A percentile compares a stretch with the other conserved stretches of the same genome.
Conservation (phyloP, 805 yeast genomes). For the Lachancea kluyveri region DNA sequence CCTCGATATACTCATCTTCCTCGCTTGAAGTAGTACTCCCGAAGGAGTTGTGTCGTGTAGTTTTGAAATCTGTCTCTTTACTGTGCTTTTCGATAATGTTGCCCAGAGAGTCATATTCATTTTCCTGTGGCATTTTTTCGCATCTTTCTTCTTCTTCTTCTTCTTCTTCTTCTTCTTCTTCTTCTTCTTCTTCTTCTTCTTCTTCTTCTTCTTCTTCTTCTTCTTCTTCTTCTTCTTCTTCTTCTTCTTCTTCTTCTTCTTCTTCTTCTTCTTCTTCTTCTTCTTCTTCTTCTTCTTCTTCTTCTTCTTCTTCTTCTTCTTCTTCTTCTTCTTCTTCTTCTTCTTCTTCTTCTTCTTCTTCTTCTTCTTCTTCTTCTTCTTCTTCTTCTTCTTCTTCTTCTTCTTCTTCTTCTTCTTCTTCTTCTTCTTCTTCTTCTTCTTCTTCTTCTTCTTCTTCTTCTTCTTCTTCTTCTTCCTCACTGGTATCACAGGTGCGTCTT, state of each 20-base stretch:
- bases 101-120: slow-evolving; percentile 18
- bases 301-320: slow-evolving; percentile 13
- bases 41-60: no score
- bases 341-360: slow-evolving; percentile 17
- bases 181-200: slow-evolving; percentile 18
- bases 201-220: slow-evolving; percentile 25
- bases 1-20: no score
- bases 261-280: slow-evolving; percentile 18
- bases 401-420: slow-evolving; percentile 23
- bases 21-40: no score
- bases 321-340: slow-evolving; percentile 24
- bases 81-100: slow-evolving; percentile 13
- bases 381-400: slow-evolving; percentile 16
- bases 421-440: slow-evolving; percentile 16
- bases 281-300: slow-evolving; percentile 8
- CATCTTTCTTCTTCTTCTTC: slow-evolving; percentile 10
- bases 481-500: slow-evolving; percentile 14
- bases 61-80: no score
- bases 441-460: slow-evolving; percentile 5
- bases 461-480: slow-evolving; percentile 20
- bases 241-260: slow-evolving; percentile 8
- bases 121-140: slow-evolving; percentile 3
- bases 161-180: no score
- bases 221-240: slow-evolving; percentile 11
- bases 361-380: slow-evolving; percentile 8